Conservation (phyloP, 441 rosid genomes). For the Erysimum cheiri region DNA sequence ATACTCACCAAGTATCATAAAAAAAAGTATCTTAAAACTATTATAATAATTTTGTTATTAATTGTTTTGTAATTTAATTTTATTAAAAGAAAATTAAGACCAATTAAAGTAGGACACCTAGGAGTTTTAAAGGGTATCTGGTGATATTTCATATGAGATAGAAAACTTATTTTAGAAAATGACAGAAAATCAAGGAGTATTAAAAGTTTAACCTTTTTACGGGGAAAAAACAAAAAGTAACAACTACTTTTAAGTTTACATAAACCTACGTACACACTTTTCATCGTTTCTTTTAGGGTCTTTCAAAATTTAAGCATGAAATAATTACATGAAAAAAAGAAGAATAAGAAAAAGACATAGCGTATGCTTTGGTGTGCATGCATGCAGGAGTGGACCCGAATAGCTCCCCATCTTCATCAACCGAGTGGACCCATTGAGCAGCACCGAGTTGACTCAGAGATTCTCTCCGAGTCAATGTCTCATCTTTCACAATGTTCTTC, state of each 20-base stretch:
- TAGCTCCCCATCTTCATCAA: slow-evolving; percentile 32
- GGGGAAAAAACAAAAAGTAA: background rate
- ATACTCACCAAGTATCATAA: too few relatives aligned
- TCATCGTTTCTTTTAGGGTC: background rate
- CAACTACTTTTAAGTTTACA: slow-evolving; percentile 9
- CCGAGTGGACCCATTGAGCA: slow-evolving; percentile 29
- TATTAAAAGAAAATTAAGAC: too few relatives aligned
- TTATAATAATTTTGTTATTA: too few relatives aligned
- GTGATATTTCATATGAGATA: background rate
- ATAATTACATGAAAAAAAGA: slow-evolving; percentile 6
- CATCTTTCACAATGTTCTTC: slow-evolving; percentile 20
- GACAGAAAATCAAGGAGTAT: background rate
- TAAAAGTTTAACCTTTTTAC: slow-evolving; percentile 1
- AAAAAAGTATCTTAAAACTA: too few relatives aligned
- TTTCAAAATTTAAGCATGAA: slow-evolving; percentile 7
- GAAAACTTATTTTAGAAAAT: background rate
- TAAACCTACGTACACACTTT: slow-evolving; percentile 27
- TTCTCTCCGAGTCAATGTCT: slow-evolving; percentile 32
- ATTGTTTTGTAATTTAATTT: too few relatives aligned
- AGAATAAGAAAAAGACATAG: slow-evolving; percentile 37
- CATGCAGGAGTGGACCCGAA: slow-evolving; percentile 45
- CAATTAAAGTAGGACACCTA: too few relatives aligned
- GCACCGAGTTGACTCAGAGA: slow-evolving; percentile 39
- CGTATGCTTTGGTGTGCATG: slow-evolving; percentile 41
- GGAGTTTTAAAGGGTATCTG: too few relatives aligned